These are phyloP conservation scores for Desmodesmus armatus DNA, from an alignment of 139 green algal genomes.

Conservation along the genomic window DNA sequence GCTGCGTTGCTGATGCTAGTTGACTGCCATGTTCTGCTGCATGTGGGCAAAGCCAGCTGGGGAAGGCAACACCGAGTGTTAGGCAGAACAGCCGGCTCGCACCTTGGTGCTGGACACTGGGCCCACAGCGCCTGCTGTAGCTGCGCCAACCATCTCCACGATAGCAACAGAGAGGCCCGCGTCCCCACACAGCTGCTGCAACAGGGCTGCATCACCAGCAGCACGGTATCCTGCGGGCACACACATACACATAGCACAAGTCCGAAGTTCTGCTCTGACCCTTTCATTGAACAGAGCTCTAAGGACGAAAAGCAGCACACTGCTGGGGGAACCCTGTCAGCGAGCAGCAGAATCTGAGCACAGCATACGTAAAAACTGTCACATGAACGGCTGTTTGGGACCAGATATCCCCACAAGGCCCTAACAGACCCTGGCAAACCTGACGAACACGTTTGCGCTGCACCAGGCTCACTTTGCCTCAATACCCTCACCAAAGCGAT, in stretches of 20 bases:
- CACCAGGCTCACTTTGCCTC: not conserved
- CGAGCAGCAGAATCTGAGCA: too few species aligned
- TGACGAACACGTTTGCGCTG: not conserved
- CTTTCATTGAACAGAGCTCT: too few species aligned
- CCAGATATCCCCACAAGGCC: too few species aligned
- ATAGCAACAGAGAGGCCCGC: conserved; percentile 68
- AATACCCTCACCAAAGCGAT: conserved; percentile 83
- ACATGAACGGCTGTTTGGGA: too few species aligned
- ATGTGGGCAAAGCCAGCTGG: too few species aligned
- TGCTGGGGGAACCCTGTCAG: too few species aligned
- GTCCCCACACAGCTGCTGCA: conserved; percentile 64
- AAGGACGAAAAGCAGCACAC: too few species aligned
- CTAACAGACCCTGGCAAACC: too few species aligned
- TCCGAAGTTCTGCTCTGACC: too few species aligned
- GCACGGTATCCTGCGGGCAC: conserved; percentile 84
- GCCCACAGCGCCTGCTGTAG: not conserved
- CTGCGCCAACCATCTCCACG: conserved; percentile 58
- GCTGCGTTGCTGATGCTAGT: not conserved
- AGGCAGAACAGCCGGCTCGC: not conserved
- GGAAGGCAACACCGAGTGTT: not conserved
- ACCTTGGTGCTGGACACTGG: conserved; percentile 68
- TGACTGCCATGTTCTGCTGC: not conserved
- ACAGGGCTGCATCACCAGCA: conserved; percentile 66
- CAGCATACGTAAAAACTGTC: too few species aligned
- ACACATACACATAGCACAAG: too few species aligned